phyloP scores from a whole-genome alignment of 805 yeast species.

The Sugiyamaella valdiviana region DNA sequence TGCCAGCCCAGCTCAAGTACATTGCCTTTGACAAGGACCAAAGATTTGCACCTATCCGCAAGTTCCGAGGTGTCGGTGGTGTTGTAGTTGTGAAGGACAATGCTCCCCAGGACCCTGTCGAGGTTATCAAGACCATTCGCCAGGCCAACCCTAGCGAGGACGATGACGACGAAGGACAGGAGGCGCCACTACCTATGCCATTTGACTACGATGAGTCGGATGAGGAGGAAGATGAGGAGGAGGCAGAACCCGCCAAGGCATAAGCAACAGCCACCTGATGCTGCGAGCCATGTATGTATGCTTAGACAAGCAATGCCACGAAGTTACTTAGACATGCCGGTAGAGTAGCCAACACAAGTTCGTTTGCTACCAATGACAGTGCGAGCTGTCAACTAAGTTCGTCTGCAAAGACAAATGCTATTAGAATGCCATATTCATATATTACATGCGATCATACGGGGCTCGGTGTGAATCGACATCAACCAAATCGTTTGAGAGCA shows the following conservation, averaged over 20 bases:
- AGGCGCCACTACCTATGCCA: slow-evolving; percentile 42
- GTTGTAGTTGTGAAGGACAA: slow-evolving; percentile 30
- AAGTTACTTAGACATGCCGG: neutral
- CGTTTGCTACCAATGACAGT: too few species aligned
- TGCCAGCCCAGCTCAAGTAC: slow-evolving; percentile 82
- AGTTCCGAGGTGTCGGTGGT: slow-evolving; percentile 48
- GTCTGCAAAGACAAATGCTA: neutral
- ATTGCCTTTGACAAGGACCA: slow-evolving; percentile 60
- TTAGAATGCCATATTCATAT: neutral
- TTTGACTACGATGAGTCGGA: slow-evolving; percentile 29
- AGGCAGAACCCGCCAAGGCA: neutral
- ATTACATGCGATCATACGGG: neutral
- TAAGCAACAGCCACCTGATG: neutral
- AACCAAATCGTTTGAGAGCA: slow-evolving; percentile 21
- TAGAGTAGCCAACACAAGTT: neutral
- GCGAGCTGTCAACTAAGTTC: too few species aligned
- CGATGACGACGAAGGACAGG: slow-evolving; percentile 52
- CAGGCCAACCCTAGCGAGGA: slow-evolving; percentile 81
- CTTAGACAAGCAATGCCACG: neutral
- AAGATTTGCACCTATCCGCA: slow-evolving; percentile 78
- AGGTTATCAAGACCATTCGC: slow-evolving; percentile 74
- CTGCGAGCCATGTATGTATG: neutral
- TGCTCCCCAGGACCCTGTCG: slow-evolving; percentile 39
- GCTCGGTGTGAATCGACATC: neutral
- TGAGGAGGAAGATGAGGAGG: slow-evolving; percentile 5